phyloP scores from a whole-genome alignment of 306 rosid genomes.

The Mimosa bimucronata region DNA sequence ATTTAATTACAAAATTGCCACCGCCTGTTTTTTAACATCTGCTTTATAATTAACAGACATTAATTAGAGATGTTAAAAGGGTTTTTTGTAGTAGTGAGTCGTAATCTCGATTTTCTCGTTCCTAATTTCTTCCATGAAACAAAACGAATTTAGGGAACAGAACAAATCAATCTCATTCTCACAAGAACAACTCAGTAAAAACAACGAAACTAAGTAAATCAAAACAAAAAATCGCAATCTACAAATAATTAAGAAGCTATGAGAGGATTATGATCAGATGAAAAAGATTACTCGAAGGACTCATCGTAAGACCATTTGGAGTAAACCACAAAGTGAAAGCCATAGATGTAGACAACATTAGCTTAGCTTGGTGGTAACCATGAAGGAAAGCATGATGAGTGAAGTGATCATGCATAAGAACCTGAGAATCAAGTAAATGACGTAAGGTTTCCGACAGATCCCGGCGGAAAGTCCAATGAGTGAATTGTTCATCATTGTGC shows the following conservation, averaged over 20 bases:
- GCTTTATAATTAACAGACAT: too few relatives aligned
- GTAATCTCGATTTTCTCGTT: constrained; percentile 14
- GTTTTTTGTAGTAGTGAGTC: too few relatives aligned
- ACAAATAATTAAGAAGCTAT: neutral
- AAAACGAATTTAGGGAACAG: too few relatives aligned
- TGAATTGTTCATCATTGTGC: constrained; percentile 47
- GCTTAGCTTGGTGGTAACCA: constrained; percentile 80
- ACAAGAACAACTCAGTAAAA: neutral
- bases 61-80: too few relatives aligned
- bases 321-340: constrained; percentile 62
- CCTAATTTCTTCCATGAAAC: constrained; percentile 16
- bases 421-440: constrained; percentile 54
- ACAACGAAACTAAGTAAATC: neutral
- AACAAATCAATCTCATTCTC: neutral
- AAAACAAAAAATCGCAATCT: neutral
- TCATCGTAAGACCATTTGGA: constrained; percentile 85
- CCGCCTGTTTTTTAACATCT: too few relatives aligned
- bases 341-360: constrained; percentile 57
- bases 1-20: too few relatives aligned
- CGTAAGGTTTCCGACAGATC: constrained; percentile 33
- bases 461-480: constrained; percentile 35
- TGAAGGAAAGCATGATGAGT: constrained; percentile 53
- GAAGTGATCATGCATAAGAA: constrained; percentile 56
- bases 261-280: neutral
- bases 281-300: constrained; percentile 58